A percentile compares a stretch with the other conserved stretches of the same genome.
Evolutionary conservation across 495 filamentous ascomycete species (phyloP).

Genomic region (Aspergillus sclerotiicarbonarius): DNA sequence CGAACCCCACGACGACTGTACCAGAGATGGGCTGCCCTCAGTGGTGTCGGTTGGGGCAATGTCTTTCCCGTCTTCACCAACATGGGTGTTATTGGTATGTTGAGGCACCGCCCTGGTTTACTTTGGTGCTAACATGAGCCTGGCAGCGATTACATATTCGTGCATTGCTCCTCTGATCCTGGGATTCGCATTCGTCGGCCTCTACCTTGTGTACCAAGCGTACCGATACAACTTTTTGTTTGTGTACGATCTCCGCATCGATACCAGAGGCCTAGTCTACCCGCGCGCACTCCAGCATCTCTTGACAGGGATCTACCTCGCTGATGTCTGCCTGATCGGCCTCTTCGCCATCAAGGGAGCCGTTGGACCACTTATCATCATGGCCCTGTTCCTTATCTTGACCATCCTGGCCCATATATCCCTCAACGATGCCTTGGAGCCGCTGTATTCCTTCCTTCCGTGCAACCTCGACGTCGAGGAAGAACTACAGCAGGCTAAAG

Average conservation of each 20-base stretch:
- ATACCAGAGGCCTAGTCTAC: slow-evolving; percentile 87
- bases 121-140: neutral
- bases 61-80: slow-evolving; percentile 84
- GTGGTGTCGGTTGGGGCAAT: slow-evolving; percentile 73
- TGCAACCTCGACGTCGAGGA: slow-evolving; percentile 51
- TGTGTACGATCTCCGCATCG: slow-evolving; percentile 75
- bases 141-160: slow-evolving; percentile 68
- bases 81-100: slow-evolving; percentile 72
- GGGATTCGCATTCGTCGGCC: slow-evolving; percentile 74
- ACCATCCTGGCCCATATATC: slow-evolving; percentile 75
- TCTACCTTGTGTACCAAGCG: slow-evolving; percentile 80
- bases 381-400: slow-evolving; percentile 72
- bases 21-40: slow-evolving; percentile 59
- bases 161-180: slow-evolving; percentile 83
- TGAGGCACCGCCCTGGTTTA: neutral
- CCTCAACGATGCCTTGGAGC: slow-evolving; percentile 70
- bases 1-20: slow-evolving; percentile 66
- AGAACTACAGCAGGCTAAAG: slow-evolving; percentile 36
- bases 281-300: slow-evolving; percentile 84
- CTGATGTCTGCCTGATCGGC: slow-evolving; percentile 80
- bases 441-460: slow-evolving; percentile 74
- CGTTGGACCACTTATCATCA: slow-evolving; percentile 72
- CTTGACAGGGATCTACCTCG: slow-evolving; percentile 79
- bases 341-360: slow-evolving; percentile 71
- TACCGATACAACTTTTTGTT: slow-evolving; percentile 93